These are phyloP conservation scores for Rhododendron griersonianum DNA, from an alignment of 148 eudicot genomes.

Conservation along the genomic window DNA sequence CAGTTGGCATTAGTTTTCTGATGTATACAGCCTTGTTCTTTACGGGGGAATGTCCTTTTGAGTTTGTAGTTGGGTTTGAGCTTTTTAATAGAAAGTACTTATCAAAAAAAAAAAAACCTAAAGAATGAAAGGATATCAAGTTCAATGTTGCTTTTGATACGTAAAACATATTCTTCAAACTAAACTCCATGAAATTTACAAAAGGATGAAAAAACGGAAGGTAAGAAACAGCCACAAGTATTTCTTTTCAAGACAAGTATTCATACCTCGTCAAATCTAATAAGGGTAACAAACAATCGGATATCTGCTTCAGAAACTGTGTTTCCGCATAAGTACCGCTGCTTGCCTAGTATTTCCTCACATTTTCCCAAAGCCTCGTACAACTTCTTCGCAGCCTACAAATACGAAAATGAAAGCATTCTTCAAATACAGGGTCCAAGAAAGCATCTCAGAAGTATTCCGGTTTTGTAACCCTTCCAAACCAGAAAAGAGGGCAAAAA, in stretches of 20 bases:
- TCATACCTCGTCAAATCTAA: constrained; percentile 90
- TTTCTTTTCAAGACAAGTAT: background rate
- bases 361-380: constrained; percentile 76
- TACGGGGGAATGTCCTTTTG: no score
- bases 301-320: constrained; percentile 81
- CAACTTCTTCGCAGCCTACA: constrained; percentile 65
- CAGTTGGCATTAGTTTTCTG: no score
- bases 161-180: background rate
- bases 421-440: constrained; percentile 4
- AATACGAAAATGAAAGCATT: background rate
- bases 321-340: constrained; percentile 69
- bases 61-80: no score
- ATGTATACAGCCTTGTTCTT: no score
- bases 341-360: constrained; percentile 71
- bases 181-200: background rate
- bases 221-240: background rate
- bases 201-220: background rate
- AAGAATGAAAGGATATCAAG: background rate
- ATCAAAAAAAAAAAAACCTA: no score
- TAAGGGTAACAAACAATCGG: constrained; percentile 80
- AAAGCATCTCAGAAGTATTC: background rate
- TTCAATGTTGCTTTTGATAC: background rate
- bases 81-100: no score
- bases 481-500: background rate
- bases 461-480: background rate